Evolutionary conservation across 768 basidiomycete genomes (phyloP).

Genomic region (Tulasnella sp.): DNA sequence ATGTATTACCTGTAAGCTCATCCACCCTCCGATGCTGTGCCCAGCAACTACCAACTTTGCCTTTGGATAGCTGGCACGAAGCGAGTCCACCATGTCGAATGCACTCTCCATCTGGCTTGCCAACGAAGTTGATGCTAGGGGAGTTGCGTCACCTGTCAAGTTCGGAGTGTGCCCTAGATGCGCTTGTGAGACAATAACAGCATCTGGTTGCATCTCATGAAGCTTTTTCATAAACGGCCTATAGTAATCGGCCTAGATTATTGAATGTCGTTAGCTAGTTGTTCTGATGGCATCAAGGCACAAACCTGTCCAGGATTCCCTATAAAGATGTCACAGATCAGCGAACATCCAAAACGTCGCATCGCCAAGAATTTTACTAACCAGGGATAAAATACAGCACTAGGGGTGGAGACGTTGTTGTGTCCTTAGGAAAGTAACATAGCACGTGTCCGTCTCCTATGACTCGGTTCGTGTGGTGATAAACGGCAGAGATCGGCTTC

Average conservation of each 20-base stretch:
- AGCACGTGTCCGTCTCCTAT: slow-evolving; percentile 8
- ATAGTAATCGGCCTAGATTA: not conserved
- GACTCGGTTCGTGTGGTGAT: not conserved
- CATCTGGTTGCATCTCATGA: slow-evolving; percentile 1
- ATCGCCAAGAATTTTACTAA: not conserved
- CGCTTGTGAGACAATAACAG: slow-evolving; percentile 50
- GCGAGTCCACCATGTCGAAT: slow-evolving; percentile 42
- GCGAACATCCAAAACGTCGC: not conserved
- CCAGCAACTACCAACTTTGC: slow-evolving; percentile 40
- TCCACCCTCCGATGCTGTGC: slow-evolving; percentile 68
- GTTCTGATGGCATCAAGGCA: no score
- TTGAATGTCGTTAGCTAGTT: no score
- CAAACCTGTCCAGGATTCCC: slow-evolving; percentile 6
- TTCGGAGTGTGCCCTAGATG: slow-evolving; percentile 53
- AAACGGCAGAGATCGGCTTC: not conserved
- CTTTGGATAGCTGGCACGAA: slow-evolving; percentile 28
- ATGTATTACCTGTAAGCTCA: slow-evolving; percentile 43
- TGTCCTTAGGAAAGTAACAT: not conserved
- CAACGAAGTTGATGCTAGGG: slow-evolving; percentile 28
- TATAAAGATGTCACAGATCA: not conserved
- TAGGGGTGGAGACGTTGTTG: not conserved
- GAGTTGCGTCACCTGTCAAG: slow-evolving; percentile 18
- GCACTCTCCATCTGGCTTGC: slow-evolving; percentile 44
- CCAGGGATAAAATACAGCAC: slow-evolving; percentile 6
- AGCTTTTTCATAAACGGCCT: not conserved